A percentile compares a stretch with the other conserved stretches of the same genome.
Evolutionary conservation across 495 filamentous ascomycete genomes (phyloP).

Genomic region (Lineolata rhizophorae): DNA sequence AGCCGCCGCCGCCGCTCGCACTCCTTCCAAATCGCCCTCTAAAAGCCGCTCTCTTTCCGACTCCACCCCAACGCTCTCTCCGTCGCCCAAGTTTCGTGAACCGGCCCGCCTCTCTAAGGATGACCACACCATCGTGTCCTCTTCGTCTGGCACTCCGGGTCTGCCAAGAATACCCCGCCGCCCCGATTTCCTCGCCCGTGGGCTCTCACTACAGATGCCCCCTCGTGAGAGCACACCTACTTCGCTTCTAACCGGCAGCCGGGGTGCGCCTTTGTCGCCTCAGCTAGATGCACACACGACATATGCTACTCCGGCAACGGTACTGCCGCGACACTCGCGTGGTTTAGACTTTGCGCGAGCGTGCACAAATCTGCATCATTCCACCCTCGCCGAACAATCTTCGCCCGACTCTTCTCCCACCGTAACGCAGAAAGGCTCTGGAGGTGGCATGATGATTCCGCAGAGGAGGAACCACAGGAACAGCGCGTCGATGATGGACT

Average conservation of each 20-base stretch:
- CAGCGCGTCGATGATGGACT: conserved; percentile 22
- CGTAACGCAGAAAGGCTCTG: conserved; percentile 53
- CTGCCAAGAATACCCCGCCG: conserved; percentile 46
- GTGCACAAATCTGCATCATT: conserved; percentile 89
- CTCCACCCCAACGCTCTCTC: conserved; percentile 26
- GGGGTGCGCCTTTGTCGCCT: conserved; percentile 59
- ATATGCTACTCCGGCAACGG: conserved; percentile 65
- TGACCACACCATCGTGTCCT: conserved; percentile 36
- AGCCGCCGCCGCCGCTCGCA: too few relatives aligned
- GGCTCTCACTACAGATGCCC: conserved; percentile 56
- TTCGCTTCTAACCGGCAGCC: conserved; percentile 34
- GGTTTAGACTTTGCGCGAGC: conserved; percentile 84
- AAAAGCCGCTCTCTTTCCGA: conserved; percentile 23
- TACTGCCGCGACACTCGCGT: conserved; percentile 66
- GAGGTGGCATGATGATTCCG: conserved; percentile 66
- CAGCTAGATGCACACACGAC: conserved; percentile 64
- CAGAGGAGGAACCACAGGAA: conserved; percentile 24
- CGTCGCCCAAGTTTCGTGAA: conserved; percentile 44
- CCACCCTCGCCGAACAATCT: conserved; percentile 67
- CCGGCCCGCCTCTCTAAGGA: conserved; percentile 47
- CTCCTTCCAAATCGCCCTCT: conserved; percentile 8
- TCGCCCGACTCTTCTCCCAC: conserved; percentile 90
- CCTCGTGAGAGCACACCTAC: conserved; percentile 28
- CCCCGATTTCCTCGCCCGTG: conserved; percentile 32
- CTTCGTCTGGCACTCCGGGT: conserved; percentile 19